Evolutionary conservation across 257 asterid genomes (phyloP).

Genomic region (Petunia secreta): DNA sequence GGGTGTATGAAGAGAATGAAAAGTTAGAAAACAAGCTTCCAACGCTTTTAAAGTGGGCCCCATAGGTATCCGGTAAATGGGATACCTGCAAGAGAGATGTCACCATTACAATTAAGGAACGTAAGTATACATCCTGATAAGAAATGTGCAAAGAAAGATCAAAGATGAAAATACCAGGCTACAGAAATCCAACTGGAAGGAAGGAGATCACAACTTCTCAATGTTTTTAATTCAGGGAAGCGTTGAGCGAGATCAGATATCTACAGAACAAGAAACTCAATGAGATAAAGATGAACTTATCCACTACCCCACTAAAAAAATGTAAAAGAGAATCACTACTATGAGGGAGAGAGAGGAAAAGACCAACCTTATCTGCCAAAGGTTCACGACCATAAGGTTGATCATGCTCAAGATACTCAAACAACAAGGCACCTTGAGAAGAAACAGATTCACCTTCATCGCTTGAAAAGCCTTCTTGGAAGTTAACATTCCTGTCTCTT

Average conservation of each 20-base stretch:
- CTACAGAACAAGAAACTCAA: conserved; percentile 44
- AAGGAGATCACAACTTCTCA: conserved; percentile 83
- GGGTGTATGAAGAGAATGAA: conserved; percentile 87
- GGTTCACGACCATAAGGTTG: conserved; percentile 86
- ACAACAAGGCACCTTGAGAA: conserved; percentile 71
- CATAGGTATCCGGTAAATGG: conserved; percentile 93
- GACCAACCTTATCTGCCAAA: conserved; percentile 57
- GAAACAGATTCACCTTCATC: conserved; percentile 87
- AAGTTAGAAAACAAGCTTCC: conserved; percentile 94
- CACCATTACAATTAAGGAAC: neutral
- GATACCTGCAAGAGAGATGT: conserved; percentile 62
- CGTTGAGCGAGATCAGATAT: conserved; percentile 64
- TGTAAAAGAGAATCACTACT: neutral
- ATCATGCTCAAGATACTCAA: conserved; percentile 74
- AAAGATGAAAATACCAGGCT: conserved; percentile 63
- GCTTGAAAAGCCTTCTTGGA: conserved; percentile 83
- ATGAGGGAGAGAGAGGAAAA: conserved; percentile 12
- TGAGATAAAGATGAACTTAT: neutral
- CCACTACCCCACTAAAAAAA: neutral
- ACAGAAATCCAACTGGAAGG: conserved; percentile 96
- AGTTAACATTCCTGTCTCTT: conserved; percentile 51
- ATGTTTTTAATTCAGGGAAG: conserved; percentile 74
- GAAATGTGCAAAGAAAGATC: neutral
- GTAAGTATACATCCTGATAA: neutral
- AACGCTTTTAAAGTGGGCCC: conserved; percentile 86